Conservation (phyloP, 2,329 filamentous ascomycete genomes). For the Sclerotiophoma versabilis region DNA sequence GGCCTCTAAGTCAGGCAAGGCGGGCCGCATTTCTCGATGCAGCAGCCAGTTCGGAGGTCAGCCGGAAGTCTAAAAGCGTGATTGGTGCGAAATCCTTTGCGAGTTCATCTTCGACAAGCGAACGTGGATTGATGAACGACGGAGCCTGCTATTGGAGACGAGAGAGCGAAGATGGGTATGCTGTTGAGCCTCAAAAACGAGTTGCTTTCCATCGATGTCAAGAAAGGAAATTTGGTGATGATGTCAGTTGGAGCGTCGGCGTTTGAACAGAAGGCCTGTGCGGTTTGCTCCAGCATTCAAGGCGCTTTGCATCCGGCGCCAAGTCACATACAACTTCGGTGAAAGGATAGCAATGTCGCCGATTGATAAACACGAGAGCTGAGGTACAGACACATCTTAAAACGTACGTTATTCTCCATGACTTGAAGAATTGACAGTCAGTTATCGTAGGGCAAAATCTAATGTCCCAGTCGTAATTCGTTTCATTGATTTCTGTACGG, state of each 20-base stretch:
- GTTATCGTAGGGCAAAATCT: too few relatives aligned
- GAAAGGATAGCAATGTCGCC: too few relatives aligned
- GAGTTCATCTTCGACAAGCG: not conserved
- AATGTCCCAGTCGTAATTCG: too few relatives aligned
- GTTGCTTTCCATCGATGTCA: not conserved
- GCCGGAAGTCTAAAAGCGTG: constrained; percentile 2
- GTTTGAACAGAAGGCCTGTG: constrained; percentile 3
- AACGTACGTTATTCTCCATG: too few relatives aligned
- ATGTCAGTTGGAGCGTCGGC: constrained; percentile 5
- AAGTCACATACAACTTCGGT: too few relatives aligned
- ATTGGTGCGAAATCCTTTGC: constrained; percentile 19
- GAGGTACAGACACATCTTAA: too few relatives aligned
- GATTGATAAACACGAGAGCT: too few relatives aligned
- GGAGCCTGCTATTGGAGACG: not conserved
- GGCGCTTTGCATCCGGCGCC: too few relatives aligned
- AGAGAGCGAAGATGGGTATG: not conserved
- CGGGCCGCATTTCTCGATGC: constrained; percentile 28
- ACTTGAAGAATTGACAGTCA: too few relatives aligned
- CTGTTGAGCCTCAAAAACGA: not conserved
- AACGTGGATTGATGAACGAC: not conserved
- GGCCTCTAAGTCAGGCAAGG: constrained; percentile 22
- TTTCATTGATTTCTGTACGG: too few relatives aligned
- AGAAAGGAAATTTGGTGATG: not conserved
- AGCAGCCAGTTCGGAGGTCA: constrained; percentile 9
- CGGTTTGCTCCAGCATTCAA: not conserved